These are phyloP conservation scores for Sugiyamaella xylanicola DNA, from an alignment of 1,139 yeast genomes.

Conservation along the genomic window DNA sequence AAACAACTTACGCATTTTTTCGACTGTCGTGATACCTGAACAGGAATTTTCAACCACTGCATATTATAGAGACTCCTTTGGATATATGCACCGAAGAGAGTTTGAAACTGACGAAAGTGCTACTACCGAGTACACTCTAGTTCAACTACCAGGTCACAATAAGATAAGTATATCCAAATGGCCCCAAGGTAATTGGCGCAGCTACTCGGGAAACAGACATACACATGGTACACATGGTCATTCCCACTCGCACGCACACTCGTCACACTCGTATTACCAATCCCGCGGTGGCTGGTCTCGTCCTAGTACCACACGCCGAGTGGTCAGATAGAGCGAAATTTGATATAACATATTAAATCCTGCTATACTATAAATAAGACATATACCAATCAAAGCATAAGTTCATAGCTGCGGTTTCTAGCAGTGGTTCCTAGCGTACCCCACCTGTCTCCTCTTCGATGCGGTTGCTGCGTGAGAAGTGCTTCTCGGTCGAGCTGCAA, in stretches of 20 bases:
- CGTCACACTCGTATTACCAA: slow-evolving; percentile 3
- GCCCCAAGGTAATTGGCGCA: slow-evolving; percentile 3
- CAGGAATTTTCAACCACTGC: slow-evolving; percentile 24
- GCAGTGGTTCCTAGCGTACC: too few species aligned
- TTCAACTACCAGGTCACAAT: slow-evolving; percentile 20
- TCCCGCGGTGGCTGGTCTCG: slow-evolving; percentile 8
- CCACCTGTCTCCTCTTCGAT: not conserved
- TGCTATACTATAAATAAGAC: slow-evolving; percentile 9
- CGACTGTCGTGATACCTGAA: slow-evolving; percentile 16
- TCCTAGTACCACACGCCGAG: slow-evolving; percentile 7
- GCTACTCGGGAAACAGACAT: slow-evolving; percentile 1
- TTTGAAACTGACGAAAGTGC: slow-evolving; percentile 24
- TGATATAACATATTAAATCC: not conserved
- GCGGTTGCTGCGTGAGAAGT: not conserved
- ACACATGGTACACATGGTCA: not conserved
- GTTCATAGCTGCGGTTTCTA: too few species aligned
- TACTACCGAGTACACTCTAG: slow-evolving; percentile 11
- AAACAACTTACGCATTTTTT: slow-evolving; percentile 3
- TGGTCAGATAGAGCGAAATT: slow-evolving; percentile 3
- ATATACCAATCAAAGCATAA: not conserved
- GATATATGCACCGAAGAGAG: slow-evolving; percentile 29
- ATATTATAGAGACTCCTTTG: slow-evolving; percentile 24
- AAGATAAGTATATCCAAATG: slow-evolving; percentile 17
- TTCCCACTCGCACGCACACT: not conserved
- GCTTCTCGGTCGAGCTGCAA: not conserved